These are phyloP conservation scores for Mycena latifolia DNA, from an alignment of 768 basidiomycete species.

Conservation along the genomic window DNA sequence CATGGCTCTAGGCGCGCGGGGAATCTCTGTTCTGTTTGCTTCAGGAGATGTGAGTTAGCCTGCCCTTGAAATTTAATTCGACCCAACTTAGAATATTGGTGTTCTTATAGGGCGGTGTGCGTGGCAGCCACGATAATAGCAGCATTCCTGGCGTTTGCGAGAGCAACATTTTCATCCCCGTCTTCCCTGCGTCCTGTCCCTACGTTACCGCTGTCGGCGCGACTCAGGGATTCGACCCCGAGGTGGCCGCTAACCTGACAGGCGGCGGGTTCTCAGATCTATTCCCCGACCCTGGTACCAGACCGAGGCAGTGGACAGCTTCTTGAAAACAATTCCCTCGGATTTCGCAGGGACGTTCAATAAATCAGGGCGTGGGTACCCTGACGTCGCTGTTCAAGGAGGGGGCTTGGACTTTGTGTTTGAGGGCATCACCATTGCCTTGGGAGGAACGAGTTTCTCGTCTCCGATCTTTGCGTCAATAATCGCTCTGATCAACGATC, in stretches of 20 bases:
- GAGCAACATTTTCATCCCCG: constrained; percentile 46
- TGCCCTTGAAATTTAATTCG: background rate
- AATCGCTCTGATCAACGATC: background rate
- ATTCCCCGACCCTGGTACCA: constrained; percentile 50
- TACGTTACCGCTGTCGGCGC: constrained; percentile 26
- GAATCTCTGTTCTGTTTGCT: constrained; percentile 42
- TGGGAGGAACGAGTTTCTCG: constrained; percentile 40
- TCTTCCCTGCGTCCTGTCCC: constrained; percentile 29
- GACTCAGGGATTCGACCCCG: constrained; percentile 17
- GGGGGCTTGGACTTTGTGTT: background rate
- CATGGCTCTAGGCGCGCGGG: constrained; percentile 12
- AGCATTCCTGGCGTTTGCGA: constrained; percentile 20
- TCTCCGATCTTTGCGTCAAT: background rate
- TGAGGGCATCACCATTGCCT: background rate
- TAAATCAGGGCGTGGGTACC: background rate
- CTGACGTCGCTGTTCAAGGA: background rate
- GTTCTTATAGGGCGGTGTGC: constrained; percentile 13
- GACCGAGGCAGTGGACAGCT: constrained; percentile 34
- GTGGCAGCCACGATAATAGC: constrained; percentile 21
- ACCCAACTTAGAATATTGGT: background rate
- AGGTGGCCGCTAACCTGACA: constrained; percentile 31
- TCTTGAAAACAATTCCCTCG: background rate
- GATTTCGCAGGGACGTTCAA: background rate
- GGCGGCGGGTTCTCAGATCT: constrained; percentile 56
- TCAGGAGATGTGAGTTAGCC: constrained; percentile 27